These are phyloP conservation scores for Umbelopsis sp. DNA, from an alignment of 192 early-diverging fungal genomes.

Conservation along the genomic window DNA sequence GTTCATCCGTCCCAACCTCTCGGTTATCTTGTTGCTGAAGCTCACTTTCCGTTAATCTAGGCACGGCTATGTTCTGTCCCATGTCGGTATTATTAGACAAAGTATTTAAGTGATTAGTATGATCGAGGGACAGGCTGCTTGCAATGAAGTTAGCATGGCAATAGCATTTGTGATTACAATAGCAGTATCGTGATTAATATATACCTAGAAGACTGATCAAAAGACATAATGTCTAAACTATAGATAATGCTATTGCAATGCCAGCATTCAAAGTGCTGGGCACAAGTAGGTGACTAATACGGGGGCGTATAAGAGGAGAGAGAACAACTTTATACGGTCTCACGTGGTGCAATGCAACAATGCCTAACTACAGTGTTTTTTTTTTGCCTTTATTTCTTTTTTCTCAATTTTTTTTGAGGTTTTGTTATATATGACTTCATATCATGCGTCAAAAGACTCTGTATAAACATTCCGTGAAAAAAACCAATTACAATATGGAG, in stretches of 20 bases:
- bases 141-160: too few species aligned
- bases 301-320: too few species aligned
- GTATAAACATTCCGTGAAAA: slow-evolving; percentile 3
- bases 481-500: slow-evolving; percentile 1
- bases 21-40: background rate
- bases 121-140: background rate
- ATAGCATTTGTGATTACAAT: too few species aligned
- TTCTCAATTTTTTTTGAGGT: background rate
- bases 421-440: slow-evolving; percentile 8
- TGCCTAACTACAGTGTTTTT: too few species aligned
- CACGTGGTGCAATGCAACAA: too few species aligned
- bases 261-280: slow-evolving; percentile 1
- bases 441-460: background rate
- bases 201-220: slow-evolving; percentile 11
- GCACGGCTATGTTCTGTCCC: slow-evolving; percentile 11
- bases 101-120: background rate
- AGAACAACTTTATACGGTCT: too few species aligned
- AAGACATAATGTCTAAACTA: slow-evolving; percentile 8
- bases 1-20: background rate
- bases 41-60: background rate
- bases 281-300: too few species aligned
- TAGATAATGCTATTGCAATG: background rate
- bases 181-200: too few species aligned
- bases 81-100: background rate
- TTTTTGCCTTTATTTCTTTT: background rate